Percentiles rank a stretch among this genome's conserved stretches.
Conservation (phyloP, 805 yeast species). For the Wickerhamomyces strasburgensis region DNA sequence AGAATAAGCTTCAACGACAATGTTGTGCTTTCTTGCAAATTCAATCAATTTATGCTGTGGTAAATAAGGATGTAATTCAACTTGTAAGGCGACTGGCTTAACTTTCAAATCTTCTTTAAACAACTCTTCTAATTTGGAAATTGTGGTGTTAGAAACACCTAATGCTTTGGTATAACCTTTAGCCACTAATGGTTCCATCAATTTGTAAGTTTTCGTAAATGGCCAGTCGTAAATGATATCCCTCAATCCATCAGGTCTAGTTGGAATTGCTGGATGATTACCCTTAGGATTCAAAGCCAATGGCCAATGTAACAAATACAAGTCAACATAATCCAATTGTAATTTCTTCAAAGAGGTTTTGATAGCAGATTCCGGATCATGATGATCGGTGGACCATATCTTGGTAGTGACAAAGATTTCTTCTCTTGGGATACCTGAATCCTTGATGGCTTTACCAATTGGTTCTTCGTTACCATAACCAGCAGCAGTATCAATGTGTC, state of each 20-base stretch:
- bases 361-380: constrained; percentile 46
- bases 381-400: constrained; percentile 45
- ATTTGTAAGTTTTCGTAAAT: constrained; percentile 18
- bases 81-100: constrained; percentile 60
- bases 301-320: constrained; percentile 82
- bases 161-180: constrained; percentile 56
- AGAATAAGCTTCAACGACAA: constrained; percentile 57
- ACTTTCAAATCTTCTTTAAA: constrained; percentile 48
- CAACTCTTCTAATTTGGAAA: constrained; percentile 53
- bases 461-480: constrained; percentile 50
- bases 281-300: constrained; percentile 35
- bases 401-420: constrained; percentile 70
- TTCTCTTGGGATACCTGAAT: constrained; percentile 55
- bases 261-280: constrained; percentile 30
- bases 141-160: constrained; percentile 77
- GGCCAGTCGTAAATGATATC: constrained; percentile 58
- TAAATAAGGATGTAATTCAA: constrained; percentile 38
- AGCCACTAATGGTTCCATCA: constrained; percentile 31
- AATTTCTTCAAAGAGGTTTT: constrained; percentile 56
- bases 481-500: constrained; percentile 60
- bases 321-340: constrained; percentile 70
- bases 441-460: constrained; percentile 46
- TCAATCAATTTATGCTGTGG: constrained; percentile 55
- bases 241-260: constrained; percentile 33
- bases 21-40: constrained; percentile 40